These are phyloP conservation scores for Penicillium longicatenatum DNA, from an alignment of 495 filamentous ascomycete genomes.

Conservation along the genomic window DNA sequence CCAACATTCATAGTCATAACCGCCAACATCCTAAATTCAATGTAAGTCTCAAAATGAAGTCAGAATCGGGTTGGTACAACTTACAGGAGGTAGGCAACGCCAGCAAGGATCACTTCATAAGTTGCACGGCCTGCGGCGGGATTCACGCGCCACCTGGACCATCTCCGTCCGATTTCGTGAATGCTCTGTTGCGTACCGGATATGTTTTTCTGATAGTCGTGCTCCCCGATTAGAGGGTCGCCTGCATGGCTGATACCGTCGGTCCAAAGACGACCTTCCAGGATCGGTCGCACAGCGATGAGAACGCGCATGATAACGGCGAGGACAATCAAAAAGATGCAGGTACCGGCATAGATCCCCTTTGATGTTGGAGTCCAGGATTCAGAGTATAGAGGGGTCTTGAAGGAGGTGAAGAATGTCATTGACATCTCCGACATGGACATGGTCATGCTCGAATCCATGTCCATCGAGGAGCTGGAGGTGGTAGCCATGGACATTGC, in stretches of 20 bases:
- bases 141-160: constrained; percentile 33
- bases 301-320: constrained; percentile 67
- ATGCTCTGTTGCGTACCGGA: constrained; percentile 13
- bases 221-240: constrained; percentile 8
- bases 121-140: constrained; percentile 39
- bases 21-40: constrained; percentile 80
- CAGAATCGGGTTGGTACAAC: constrained; percentile 35
- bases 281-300: constrained; percentile 62
- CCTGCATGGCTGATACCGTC: constrained; percentile 20
- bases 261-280: constrained; percentile 46
- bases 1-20: constrained; percentile 97
- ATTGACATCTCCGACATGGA: constrained; percentile 10
- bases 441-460: constrained; percentile 16
- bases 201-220: constrained; percentile 7
- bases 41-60: background rate
- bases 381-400: constrained; percentile 72
- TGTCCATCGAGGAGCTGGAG: constrained; percentile 20
- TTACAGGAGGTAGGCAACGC: constrained; percentile 87
- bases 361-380: constrained; percentile 69
- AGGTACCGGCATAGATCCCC: constrained; percentile 78
- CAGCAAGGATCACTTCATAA: constrained; percentile 55
- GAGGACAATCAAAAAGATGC: constrained; percentile 81
- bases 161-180: constrained; percentile 24
- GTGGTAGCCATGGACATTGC: constrained; percentile 25
- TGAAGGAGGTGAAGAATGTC: constrained; percentile 48